Evolutionary conservation across 257 asterid genomes (phyloP), one percentile per base, ranked within the genome.

Genomic region (Nicotiana benthamiana): DNA sequence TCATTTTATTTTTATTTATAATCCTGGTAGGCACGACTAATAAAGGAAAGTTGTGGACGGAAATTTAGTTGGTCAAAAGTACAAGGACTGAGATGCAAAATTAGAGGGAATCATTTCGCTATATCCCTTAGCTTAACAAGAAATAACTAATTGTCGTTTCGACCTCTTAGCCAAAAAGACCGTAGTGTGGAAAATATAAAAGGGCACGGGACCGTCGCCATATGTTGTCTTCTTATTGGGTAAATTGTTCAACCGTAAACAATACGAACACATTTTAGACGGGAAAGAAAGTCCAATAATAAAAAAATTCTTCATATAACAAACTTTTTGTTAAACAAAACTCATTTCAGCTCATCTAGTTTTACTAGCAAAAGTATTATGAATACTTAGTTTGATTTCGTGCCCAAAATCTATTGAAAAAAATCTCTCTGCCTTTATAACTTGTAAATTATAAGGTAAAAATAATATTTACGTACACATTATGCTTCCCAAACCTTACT

Each of bases 401-500:
- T 0, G 10, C 46, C 10, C 2, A 6, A 2, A 7, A 10, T 36
- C 46, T 36, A 7, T 36, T 10, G 11, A 40, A 8, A 40, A 34
- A 40, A 40, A 0, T 0, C 0, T 7, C 11, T 40, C 0, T 40
- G 4, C 36, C 36, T 32, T 32, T 32, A 32, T 32, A 32, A 32
- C 36, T 32, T 32, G 6, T 32, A 32, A 32, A 32, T 40, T 40
- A 8, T 3, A 1, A 40, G 48, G 0, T 40, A 7, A 0, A 3
- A 32, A 8, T 40, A 40, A 40, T 7, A 8, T 40, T 1, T 36
- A 1, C 10, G 2, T 36, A 36, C 10, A 1, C 10, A 36, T 36
- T 36, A 36, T 0, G 0, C 10, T 36, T 9, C 2, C 0, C 2
- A 1, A 1, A 36, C 0, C 10, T 0, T 36, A 7, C 0, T 7